Evolutionary conservation across 2,329 filamentous ascomycete species (phyloP).

Genomic region (Chaetomium olivaceum): DNA sequence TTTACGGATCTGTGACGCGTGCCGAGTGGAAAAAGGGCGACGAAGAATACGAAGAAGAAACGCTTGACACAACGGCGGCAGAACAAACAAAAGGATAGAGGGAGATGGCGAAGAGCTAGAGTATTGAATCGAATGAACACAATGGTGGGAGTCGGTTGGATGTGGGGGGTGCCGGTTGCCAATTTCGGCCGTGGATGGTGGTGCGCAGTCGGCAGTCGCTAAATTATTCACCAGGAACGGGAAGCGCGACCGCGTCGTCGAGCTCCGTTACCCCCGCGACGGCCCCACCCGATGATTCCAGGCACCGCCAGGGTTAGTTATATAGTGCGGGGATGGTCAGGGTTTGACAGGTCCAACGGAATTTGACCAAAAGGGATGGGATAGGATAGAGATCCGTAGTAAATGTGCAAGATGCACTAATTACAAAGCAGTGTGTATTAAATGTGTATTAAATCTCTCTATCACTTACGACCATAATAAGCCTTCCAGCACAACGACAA

Average conservation of each 20-base stretch:
- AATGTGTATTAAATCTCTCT: too few species aligned
- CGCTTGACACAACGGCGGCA: conserved; percentile 3
- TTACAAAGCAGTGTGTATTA: neutral
- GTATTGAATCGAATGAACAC: neutral
- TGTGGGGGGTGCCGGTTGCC: conserved; percentile 12
- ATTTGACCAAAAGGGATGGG: neutral
- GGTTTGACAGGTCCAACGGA: neutral
- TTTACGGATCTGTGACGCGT: conserved; percentile 15
- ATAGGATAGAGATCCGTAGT: neutral
- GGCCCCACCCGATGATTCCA: conserved; percentile 10
- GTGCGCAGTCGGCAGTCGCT: conserved; percentile 15
- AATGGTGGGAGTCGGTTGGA: neutral
- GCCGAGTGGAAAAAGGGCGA: neutral
- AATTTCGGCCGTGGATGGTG: neutral
- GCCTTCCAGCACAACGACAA: too few species aligned
- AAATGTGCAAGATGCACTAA: neutral
- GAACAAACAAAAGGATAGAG: neutral
- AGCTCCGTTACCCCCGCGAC: conserved; percentile 33
- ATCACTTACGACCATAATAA: too few species aligned
- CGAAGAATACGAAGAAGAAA: conserved; percentile 17
- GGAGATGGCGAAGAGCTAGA: neutral
- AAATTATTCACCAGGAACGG: conserved; percentile 10
- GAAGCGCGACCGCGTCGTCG: conserved; percentile 32
- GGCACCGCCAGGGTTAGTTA: neutral
- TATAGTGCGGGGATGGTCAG: conserved; percentile 8